A percentile compares a stretch with the other conserved stretches of the same genome.
Conservation (phyloP, 805 yeast species). For the Nakazawaea laoshanensis region DNA sequence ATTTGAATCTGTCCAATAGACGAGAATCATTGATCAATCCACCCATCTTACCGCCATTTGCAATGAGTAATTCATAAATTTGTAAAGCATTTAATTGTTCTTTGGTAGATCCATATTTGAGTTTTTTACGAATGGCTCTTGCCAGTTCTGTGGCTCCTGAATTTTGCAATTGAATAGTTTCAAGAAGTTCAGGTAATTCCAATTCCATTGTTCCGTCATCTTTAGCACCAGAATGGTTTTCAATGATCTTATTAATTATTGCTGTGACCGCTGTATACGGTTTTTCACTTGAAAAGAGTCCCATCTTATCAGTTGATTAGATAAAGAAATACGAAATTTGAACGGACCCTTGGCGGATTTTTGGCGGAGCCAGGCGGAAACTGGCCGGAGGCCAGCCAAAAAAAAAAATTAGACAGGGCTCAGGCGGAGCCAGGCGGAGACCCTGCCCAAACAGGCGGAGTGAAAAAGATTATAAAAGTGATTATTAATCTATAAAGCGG, state of each 20-base stretch:
- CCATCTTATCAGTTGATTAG: constrained; percentile 35
- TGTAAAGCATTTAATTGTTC: constrained; percentile 62
- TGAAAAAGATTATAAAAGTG: neutral
- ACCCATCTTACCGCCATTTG: constrained; percentile 39
- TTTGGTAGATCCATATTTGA: constrained; percentile 69
- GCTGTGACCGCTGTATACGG: constrained; percentile 68
- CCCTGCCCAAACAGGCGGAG: neutral
- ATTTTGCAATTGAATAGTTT: constrained; percentile 34
- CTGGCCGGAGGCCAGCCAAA: no score
- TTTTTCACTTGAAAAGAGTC: constrained; percentile 41
- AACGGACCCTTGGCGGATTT: neutral
- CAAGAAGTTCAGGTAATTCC: constrained; percentile 50
- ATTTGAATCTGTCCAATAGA: constrained; percentile 53
- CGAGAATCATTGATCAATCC: constrained; percentile 59
- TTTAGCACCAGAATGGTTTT: constrained; percentile 30
- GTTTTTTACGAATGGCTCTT: constrained; percentile 76
- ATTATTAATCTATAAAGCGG: constrained; percentile 4
- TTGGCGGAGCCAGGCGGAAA: no score
- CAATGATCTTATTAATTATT: constrained; percentile 43
- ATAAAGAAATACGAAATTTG: no score
- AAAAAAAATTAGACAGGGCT: neutral
- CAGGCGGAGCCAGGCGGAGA: neutral
- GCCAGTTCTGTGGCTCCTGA: constrained; percentile 71
- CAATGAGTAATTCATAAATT: constrained; percentile 49
- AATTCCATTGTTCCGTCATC: constrained; percentile 29